These are phyloP conservation scores for Magnolia kwangsiensis DNA, from an alignment of 164 flowering plant species.

Conservation along the genomic window DNA sequence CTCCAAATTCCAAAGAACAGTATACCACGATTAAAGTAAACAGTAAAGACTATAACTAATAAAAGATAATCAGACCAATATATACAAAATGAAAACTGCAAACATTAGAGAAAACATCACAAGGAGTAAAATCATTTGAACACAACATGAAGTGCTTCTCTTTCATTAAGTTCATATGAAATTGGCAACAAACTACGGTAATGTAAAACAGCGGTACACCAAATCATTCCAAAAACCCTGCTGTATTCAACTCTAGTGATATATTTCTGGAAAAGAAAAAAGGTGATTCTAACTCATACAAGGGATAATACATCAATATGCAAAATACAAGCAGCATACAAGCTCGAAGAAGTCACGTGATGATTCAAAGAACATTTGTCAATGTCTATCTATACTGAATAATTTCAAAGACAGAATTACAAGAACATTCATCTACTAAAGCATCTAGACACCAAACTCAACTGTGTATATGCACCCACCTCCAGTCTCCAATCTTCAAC, in stretches of 20 bases:
- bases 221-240: neutral
- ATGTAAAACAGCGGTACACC: neutral
- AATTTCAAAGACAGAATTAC: conserved; percentile 18
- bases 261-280: neutral
- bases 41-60: neutral
- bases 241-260: neutral
- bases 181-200: neutral
- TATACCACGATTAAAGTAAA: neutral
- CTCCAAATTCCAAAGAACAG: neutral
- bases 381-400: conserved; percentile 15
- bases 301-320: conserved; percentile 1
- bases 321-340: conserved; percentile 8
- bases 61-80: neutral
- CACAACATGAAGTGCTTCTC: neutral
- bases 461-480: conserved; percentile 27
- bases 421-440: conserved; percentile 21
- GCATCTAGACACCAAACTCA: conserved; percentile 21
- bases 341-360: neutral
- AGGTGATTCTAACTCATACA: neutral
- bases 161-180: neutral
- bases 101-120: neutral
- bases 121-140: no score
- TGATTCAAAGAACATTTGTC: conserved; percentile 9
- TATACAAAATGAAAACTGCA: neutral
- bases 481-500: conserved; percentile 21